phyloP scores from a whole-genome alignment of 345 rosid genomes.

The Murraya koenigii region DNA sequence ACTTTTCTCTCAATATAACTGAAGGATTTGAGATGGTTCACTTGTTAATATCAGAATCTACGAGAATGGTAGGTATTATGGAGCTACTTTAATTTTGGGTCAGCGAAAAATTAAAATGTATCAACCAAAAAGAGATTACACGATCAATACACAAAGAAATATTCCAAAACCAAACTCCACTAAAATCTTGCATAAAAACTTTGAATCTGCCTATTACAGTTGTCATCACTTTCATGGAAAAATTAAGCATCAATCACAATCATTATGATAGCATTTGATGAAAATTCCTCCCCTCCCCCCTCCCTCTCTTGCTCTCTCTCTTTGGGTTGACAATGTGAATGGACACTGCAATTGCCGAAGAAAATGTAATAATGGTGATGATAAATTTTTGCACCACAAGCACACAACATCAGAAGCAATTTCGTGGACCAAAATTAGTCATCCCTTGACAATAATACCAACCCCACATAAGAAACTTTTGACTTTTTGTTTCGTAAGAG shows the following conservation, averaged over 20 bases:
- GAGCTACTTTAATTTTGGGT: background rate
- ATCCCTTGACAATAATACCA: background rate
- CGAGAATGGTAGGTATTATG: background rate
- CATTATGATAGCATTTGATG: constrained; percentile 5
- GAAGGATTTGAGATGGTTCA: background rate
- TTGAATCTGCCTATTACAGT: background rate
- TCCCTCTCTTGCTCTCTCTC: too few relatives aligned
- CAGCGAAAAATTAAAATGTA: background rate
- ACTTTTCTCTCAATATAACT: background rate
- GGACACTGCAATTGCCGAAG: background rate
- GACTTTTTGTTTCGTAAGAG: background rate
- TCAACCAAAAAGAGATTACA: background rate
- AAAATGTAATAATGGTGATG: background rate
- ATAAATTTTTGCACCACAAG: background rate
- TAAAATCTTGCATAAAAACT: background rate
- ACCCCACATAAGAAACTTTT: background rate
- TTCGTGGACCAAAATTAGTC: background rate
- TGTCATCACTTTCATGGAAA: background rate
- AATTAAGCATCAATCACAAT: background rate
- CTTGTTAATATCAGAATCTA: background rate
- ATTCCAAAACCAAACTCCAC: background rate
- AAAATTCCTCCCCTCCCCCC: background rate
- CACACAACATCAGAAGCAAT: background rate
- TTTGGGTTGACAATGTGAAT: constrained; percentile 8
- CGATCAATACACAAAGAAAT: background rate